These are phyloP conservation scores for Phanerodontia chrysosporium DNA, from an alignment of 768 basidiomycete genomes.

Conservation along the genomic window DNA sequence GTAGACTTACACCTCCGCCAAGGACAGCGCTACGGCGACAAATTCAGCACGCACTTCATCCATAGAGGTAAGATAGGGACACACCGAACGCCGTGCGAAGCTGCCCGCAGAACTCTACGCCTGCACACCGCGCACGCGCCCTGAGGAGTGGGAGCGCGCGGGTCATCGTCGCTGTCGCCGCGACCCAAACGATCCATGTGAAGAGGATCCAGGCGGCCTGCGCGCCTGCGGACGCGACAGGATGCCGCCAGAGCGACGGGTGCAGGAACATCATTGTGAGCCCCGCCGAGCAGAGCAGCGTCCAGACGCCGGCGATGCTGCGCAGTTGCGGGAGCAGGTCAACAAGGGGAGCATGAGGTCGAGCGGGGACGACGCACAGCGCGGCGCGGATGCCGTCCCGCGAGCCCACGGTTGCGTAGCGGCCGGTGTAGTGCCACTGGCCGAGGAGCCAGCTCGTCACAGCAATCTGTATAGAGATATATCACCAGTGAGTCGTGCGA, in stretches of 20 bases:
- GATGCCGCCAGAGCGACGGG: constrained; percentile 50
- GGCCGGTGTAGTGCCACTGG: constrained; percentile 50
- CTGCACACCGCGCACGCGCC: constrained; percentile 35
- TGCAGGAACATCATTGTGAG: constrained; percentile 60
- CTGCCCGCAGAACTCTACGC: constrained; percentile 52
- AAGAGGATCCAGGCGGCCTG: constrained; percentile 56
- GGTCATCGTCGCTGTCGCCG: constrained; percentile 50
- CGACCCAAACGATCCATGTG: constrained; percentile 60
- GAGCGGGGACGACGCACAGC: constrained; percentile 39
- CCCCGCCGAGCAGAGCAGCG: constrained; percentile 45
- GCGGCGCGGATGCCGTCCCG: constrained; percentile 43
- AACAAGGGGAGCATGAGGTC: background rate
- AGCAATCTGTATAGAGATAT: constrained; percentile 35
- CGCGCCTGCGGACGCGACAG: constrained; percentile 52
- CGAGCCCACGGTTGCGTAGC: constrained; percentile 44
- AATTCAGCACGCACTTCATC: background rate
- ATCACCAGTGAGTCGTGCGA: background rate
- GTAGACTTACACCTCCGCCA: background rate
- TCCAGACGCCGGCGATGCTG: constrained; percentile 62
- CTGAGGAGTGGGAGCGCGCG: constrained; percentile 43
- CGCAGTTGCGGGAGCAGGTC: background rate
- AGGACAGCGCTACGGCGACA: background rate
- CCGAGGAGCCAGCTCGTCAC: constrained; percentile 55
- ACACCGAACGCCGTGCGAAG: constrained; percentile 51
- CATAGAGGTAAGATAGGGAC: constrained; percentile 10